These are phyloP conservation scores for Trichoderma asperelloides DNA, from an alignment of 495 filamentous ascomycete genomes.

Conservation along the genomic window DNA sequence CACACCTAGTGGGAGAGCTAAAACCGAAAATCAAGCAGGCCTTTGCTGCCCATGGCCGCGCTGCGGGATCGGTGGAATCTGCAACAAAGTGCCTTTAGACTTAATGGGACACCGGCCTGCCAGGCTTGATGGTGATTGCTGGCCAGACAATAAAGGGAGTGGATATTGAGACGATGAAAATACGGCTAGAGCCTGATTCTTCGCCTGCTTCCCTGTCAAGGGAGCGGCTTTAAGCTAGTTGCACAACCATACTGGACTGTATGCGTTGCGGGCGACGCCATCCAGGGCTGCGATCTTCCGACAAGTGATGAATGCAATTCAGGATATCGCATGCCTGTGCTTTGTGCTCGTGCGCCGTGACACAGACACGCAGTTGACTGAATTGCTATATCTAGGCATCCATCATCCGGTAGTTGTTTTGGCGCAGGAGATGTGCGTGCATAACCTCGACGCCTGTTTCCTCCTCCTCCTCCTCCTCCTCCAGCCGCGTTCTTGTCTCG, in stretches of 20 bases:
- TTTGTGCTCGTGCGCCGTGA: too few relatives aligned
- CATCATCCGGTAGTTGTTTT: too few relatives aligned
- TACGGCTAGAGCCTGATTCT: background rate
- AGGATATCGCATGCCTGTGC: too few relatives aligned
- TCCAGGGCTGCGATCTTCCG: background rate
- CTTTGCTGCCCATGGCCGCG: background rate
- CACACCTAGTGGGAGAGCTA: background rate
- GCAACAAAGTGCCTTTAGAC: background rate
- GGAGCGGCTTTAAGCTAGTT: background rate
- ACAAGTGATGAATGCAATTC: too few relatives aligned
- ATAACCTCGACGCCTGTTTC: background rate
- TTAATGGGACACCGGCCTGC: slow-evolving; percentile 3
- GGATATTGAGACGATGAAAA: background rate
- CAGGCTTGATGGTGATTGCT: background rate
- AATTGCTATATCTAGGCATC: too few relatives aligned
- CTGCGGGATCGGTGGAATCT: background rate
- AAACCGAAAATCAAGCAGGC: background rate
- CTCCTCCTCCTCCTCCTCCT: background rate
- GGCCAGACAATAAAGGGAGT: background rate
- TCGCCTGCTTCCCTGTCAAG: background rate
- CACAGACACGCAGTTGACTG: too few relatives aligned
- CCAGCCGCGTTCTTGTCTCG: background rate
- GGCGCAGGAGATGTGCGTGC: background rate
- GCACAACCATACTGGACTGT: background rate
- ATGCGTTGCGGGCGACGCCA: background rate